Base-by-base conservation (phyloP, 495 filamentous ascomycete species). In the Annulohypoxylon maeteangense region DNA sequence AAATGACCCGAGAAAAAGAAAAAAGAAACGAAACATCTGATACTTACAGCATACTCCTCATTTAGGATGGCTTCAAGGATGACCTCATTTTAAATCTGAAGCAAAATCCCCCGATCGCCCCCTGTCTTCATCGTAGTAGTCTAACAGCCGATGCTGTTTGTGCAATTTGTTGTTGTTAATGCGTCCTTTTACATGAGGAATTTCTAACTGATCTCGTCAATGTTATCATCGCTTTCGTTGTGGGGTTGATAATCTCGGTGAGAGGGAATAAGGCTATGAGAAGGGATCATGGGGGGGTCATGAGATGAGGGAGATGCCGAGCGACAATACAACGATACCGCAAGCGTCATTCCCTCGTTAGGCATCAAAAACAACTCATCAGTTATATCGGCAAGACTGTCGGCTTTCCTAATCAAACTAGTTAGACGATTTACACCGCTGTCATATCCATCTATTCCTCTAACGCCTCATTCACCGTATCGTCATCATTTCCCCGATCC, bases 1-100 rank as follows among this genome's bases (percentile, higher is more conserved):
- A 56, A 23, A 23, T 14, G 32, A 62, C 5, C 16, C 38, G n/a
- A 42, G 18, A 20, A 29, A 20, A 38, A 18, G n/a, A n/a, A 38
- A 57, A 48, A 11, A 34, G 34, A 67, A 67, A 53, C 45, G 29
- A 72, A 73, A 73, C 61, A 68, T 40, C 55, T 7, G 10, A 54
- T 22, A 34, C 10, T 16, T 7, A n/a, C n/a, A n/a, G n/a, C n/a
- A n/a, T n/a, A 56, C 62, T 58, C 8, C 27, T 56, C 23, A 48
- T 65, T 62, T 20, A 56, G 53, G 25, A 54, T 56, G 16, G 23
- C 36, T 22, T 29, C 22, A 48, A 48, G 58, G 64, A 72, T 55
- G 12, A 51, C 31, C 36, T 66, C 70, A 68, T 68, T 68, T 66
- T 73, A 64, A 68, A 65, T 42, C 27, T 68, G 55, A 73, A 65